These are phyloP conservation scores for Cylindrotheca fusiformis DNA, from an alignment of 108 stramenopile genomes.

Conservation along the genomic window DNA sequence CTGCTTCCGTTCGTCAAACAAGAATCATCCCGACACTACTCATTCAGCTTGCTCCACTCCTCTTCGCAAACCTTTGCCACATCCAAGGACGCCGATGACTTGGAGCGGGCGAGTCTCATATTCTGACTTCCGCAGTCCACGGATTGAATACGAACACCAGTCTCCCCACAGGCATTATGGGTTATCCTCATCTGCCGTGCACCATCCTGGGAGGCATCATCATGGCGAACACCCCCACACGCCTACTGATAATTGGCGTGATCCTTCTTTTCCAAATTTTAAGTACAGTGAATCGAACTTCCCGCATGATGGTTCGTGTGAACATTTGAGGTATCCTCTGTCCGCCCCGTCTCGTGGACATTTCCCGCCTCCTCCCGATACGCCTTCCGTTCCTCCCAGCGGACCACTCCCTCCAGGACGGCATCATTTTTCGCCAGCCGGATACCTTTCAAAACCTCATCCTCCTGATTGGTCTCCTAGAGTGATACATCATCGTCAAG, in stretches of 20 bases:
- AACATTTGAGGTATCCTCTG: not conserved
- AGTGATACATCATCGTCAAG: not conserved
- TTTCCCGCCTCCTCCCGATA: not conserved
- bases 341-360: not conserved
- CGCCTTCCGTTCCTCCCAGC: conserved; percentile 7
- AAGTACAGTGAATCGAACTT: not conserved
- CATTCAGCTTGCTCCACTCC: conserved; percentile 19
- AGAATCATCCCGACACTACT: conserved; percentile 18
- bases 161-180: conserved; percentile 4
- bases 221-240: not conserved
- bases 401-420: conserved; percentile 24
- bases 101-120: conserved; percentile 15
- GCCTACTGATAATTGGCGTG: not conserved
- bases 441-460: conserved; percentile 11
- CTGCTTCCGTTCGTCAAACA: not conserved
- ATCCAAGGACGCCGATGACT: conserved; percentile 28
- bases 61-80: conserved; percentile 5
- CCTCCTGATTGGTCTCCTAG: conserved; percentile 16
- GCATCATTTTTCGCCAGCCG: conserved; percentile 24
- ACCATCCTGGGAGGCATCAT: conserved; percentile 8
- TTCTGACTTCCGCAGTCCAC: conserved; percentile 7
- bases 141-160: not conserved
- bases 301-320: not conserved
- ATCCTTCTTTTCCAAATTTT: not conserved
- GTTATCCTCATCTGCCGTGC: not conserved